Conservation (phyloP, 345 rosid genomes). For the Moringa oleifera region DNA sequence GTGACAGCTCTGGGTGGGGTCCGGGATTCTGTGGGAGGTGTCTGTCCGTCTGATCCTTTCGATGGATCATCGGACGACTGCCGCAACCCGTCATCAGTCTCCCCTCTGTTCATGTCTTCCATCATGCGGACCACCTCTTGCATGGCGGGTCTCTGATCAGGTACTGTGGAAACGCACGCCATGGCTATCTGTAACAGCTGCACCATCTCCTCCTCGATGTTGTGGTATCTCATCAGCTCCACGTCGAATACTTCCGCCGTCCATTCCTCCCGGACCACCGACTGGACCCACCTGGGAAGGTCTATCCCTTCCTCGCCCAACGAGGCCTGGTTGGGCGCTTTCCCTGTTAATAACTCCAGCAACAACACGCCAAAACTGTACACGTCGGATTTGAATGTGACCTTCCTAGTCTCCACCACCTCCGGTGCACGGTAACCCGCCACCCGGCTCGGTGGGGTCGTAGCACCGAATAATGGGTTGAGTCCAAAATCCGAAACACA, state of each 20-base stretch:
- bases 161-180: constrained; percentile 81
- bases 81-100: constrained; percentile 70
- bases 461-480: constrained; percentile 58
- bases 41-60: constrained; percentile 83
- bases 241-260: constrained; percentile 95
- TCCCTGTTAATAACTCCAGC: constrained; percentile 81
- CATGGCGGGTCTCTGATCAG: constrained; percentile 90
- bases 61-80: constrained; percentile 98
- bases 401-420: constrained; percentile 71
- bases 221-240: constrained; percentile 86
- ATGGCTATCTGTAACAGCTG: constrained; percentile 92
- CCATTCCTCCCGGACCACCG: constrained; percentile 98
- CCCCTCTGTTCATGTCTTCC: constrained; percentile 78
- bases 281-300: constrained; percentile 94
- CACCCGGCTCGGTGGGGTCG: constrained; percentile 58
- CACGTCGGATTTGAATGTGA: constrained; percentile 76
- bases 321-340: constrained; percentile 92
- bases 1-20: constrained; percentile 55
- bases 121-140: constrained; percentile 84
- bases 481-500: constrained; percentile 79
- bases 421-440: constrained; percentile 98
- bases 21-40: constrained; percentile 71
- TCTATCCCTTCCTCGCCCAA: constrained; percentile 96
- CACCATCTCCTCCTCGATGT: constrained; percentile 98
- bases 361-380: constrained; percentile 93